These are phyloP conservation scores for Tardiomyces depauwii DNA, from an alignment of 1,139 yeast species.

Conservation along the genomic window DNA sequence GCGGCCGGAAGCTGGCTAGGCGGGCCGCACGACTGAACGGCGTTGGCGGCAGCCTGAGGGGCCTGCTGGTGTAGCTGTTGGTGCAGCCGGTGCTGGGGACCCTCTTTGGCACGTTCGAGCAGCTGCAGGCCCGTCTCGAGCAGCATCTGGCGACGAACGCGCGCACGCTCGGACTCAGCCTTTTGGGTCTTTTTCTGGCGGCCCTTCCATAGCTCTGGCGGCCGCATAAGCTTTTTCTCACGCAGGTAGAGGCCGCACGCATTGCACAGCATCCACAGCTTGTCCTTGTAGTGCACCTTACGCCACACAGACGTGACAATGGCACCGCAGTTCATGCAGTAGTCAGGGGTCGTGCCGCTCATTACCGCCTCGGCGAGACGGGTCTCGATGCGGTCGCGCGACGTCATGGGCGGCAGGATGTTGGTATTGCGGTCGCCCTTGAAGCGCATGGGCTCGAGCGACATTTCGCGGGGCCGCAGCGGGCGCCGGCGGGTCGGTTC, in stretches of 20 bases:
- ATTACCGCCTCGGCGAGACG: constrained; percentile 10
- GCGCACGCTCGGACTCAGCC: background rate
- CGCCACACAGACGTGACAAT: constrained; percentile 28
- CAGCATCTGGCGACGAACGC: constrained; percentile 1
- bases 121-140: background rate
- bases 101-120: background rate
- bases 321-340: constrained; percentile 29
- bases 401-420: background rate
- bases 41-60: background rate
- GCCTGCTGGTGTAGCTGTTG: background rate
- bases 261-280: constrained; percentile 20
- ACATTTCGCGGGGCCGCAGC: background rate
- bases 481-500: background rate
- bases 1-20: no score
- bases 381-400: constrained; percentile 8
- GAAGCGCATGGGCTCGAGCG: background rate
- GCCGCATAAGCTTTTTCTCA: constrained; percentile 24
- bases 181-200: background rate
- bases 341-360: constrained; percentile 16
- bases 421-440: background rate
- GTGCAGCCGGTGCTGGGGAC: background rate
- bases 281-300: constrained; percentile 12
- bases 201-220: constrained; percentile 21
- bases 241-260: constrained; percentile 28
- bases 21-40: no score